These are phyloP conservation scores for Saururus chinensis DNA, from an alignment of 164 flowering plant species.

Conservation along the genomic window DNA sequence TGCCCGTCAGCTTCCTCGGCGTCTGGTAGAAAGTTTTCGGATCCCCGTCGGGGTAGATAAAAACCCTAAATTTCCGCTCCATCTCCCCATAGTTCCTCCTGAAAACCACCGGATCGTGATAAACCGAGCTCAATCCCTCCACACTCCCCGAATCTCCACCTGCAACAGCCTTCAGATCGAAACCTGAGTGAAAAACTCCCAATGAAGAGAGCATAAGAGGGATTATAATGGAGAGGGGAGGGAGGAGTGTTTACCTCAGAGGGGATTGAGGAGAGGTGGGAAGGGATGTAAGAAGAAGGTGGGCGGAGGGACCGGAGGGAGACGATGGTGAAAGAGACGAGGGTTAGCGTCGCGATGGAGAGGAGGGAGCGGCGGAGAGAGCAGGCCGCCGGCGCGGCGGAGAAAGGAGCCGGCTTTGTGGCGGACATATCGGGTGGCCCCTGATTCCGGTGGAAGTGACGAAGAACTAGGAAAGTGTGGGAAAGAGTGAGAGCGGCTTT, in stretches of 20 bases:
- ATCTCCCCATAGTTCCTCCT: constrained; percentile 54
- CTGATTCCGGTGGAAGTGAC: no score
- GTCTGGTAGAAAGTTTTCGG: constrained; percentile 88
- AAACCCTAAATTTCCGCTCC: constrained; percentile 82
- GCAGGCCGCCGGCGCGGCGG: constrained; percentile 7
- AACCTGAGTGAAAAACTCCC: constrained; percentile 11
- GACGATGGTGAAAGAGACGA: constrained; percentile 49
- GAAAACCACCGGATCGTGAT: constrained; percentile 60
- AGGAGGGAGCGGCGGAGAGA: constrained; percentile 46
- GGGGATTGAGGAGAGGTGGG: constrained; percentile 9
- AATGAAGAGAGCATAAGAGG: not conserved
- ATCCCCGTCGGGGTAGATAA: constrained; percentile 87
- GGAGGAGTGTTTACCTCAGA: constrained; percentile 8
- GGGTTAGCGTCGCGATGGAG: constrained; percentile 47
- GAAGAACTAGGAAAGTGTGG: no score
- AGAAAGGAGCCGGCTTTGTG: not conserved
- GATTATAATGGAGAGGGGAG: not conserved
- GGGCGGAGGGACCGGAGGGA: constrained; percentile 46
- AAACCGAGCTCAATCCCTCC: constrained; percentile 27
- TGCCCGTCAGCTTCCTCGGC: constrained; percentile 90
- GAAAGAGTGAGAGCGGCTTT: no score
- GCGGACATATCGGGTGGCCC: not conserved
- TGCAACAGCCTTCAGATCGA: constrained; percentile 19
- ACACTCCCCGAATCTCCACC: constrained; percentile 13
- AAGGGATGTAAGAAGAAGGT: constrained; percentile 2